A percentile compares a stretch with the other conserved stretches of the same genome.
phyloP scores from a whole-genome alignment of 768 basidiomycete species.

The Lyophyllum semitale region DNA sequence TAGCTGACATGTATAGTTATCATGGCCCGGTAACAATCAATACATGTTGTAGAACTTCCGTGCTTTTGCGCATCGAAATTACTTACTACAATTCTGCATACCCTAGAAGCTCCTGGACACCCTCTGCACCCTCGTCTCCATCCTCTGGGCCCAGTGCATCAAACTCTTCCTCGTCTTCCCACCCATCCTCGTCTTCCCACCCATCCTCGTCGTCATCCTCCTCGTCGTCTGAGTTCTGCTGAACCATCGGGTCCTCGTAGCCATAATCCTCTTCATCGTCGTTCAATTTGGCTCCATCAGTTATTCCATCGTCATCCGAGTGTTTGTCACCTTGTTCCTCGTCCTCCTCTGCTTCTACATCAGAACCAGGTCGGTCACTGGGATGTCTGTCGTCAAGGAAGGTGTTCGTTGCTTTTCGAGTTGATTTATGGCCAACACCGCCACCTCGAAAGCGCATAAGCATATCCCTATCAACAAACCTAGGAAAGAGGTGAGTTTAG shows the following conservation, averaged over 20 bases:
- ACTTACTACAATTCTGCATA: too few species aligned
- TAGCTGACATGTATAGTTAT: too few species aligned
- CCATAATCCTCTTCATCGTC: background rate
- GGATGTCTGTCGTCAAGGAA: background rate
- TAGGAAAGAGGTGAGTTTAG: background rate
- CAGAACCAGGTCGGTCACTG: background rate
- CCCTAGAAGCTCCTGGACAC: too few species aligned
- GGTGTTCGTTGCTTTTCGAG: background rate
- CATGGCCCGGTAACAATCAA: too few species aligned
- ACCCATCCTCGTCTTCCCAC: too few species aligned
- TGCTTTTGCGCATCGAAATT: too few species aligned
- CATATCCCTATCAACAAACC: constrained; percentile 6
- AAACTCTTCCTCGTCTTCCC: background rate
- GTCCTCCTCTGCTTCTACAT: background rate
- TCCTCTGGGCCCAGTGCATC: background rate
- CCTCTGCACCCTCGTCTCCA: too few species aligned
- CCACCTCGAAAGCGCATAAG: constrained; percentile 1
- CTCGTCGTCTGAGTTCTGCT: background rate
- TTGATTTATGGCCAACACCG: background rate
- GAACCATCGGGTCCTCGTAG: background rate
- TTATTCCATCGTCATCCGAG: background rate
- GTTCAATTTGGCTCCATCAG: too few species aligned
- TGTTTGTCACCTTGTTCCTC: background rate
- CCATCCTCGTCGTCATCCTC: too few species aligned
- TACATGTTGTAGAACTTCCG: too few species aligned